These are phyloP conservation scores for Letharia columbiana DNA, from an alignment of 495 filamentous ascomycete species.

Conservation along the genomic window DNA sequence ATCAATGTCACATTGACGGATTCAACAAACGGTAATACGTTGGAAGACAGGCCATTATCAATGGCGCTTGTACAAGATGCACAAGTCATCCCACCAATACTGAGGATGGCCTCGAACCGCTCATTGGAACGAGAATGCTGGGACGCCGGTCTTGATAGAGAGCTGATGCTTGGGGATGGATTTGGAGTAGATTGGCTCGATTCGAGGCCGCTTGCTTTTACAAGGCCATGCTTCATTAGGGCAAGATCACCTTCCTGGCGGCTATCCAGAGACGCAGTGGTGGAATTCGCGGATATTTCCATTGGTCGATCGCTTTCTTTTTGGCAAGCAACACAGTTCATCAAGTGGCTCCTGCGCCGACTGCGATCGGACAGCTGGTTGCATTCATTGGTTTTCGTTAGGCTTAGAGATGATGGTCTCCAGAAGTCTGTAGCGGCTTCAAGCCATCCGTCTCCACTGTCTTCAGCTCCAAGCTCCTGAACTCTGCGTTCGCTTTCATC, in stretches of 20 bases:
- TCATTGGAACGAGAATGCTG: background rate
- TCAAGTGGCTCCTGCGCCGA: conserved; percentile 32
- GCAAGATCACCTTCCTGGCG: conserved; percentile 12
- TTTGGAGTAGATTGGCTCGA: background rate
- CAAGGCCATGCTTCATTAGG: background rate
- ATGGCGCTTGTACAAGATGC: conserved; percentile 51
- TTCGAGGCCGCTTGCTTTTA: background rate
- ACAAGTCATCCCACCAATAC: conserved; percentile 59
- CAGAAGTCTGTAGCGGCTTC: conserved; percentile 20
- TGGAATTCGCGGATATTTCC: conserved; percentile 1
- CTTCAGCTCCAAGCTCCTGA: conserved; percentile 32
- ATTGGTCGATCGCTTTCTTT: conserved; percentile 29
- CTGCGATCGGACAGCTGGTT: conserved; percentile 22
- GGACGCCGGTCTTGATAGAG: background rate
- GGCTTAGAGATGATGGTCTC: conserved; percentile 8
- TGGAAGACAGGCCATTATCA: conserved; percentile 37
- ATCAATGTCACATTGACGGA: conserved; percentile 50
- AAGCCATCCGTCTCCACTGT: conserved; percentile 27
- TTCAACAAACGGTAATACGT: conserved; percentile 42
- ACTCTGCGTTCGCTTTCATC: conserved; percentile 28
- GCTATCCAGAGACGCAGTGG: background rate
- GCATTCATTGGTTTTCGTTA: background rate
- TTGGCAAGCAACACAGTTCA: conserved; percentile 44
- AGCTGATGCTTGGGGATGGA: background rate
- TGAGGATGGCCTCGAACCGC: conserved; percentile 36